These are phyloP conservation scores for Xylaria curta DNA, from an alignment of 495 filamentous ascomycete genomes.

Conservation along the genomic window DNA sequence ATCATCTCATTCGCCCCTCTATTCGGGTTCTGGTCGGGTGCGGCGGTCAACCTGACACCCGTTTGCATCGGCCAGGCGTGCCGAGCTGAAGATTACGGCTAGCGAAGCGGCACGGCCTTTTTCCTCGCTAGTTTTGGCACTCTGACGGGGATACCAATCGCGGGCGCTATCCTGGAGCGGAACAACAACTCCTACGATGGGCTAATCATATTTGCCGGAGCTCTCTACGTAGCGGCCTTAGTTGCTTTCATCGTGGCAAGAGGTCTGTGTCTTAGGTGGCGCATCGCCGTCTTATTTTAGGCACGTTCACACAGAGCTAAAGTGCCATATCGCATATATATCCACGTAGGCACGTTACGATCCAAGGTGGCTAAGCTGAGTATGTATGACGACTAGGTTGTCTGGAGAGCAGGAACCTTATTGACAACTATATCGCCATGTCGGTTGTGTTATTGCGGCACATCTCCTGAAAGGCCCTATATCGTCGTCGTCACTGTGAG, in stretches of 20 bases:
- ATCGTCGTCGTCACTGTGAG: neutral
- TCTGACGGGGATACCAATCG: constrained; percentile 87
- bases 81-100: constrained; percentile 82
- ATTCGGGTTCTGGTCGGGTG: constrained; percentile 87
- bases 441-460: neutral
- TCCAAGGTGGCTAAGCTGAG: neutral
- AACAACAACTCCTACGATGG: constrained; percentile 58
- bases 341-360: neutral
- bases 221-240: constrained; percentile 19
- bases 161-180: constrained; percentile 69
- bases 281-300: constrained; percentile 17
- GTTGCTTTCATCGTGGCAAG: constrained; percentile 25
- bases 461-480: neutral
- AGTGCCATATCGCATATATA: neutral
- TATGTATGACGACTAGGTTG: neutral
- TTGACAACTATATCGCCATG: neutral
- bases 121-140: constrained; percentile 89
- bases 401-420: neutral
- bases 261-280: constrained; percentile 16
- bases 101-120: constrained; percentile 86
- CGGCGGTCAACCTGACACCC: constrained; percentile 83
- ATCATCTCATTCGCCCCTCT: constrained; percentile 75
- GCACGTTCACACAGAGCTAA: neutral
- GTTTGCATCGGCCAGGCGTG: constrained; percentile 93
- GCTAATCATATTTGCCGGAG: constrained; percentile 62